These are phyloP conservation scores for Ophiostoma novo-ulmi DNA, from an alignment of 2,329 filamentous ascomycete species.

Conservation along the genomic window DNA sequence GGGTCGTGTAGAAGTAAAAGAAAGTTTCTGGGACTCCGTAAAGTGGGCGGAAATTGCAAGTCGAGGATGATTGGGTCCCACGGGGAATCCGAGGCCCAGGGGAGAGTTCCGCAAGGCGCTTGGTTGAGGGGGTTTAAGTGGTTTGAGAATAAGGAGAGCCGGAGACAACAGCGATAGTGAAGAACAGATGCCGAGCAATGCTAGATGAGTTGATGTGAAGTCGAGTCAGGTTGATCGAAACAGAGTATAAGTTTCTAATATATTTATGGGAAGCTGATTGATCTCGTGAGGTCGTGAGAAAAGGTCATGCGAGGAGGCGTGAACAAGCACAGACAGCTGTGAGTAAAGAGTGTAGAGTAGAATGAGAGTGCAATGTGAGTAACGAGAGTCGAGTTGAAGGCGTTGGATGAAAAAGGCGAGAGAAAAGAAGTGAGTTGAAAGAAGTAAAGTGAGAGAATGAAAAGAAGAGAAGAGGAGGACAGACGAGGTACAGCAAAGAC, in stretches of 20 bases:
- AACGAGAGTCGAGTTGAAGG: neutral
- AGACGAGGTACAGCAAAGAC: neutral
- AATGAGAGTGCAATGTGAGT: neutral
- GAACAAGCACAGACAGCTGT: neutral
- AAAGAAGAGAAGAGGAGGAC: neutral
- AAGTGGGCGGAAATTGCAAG: constrained; percentile 33
- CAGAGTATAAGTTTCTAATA: neutral
- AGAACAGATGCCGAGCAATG: too few species aligned
- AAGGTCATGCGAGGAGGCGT: neutral
- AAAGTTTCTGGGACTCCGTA: constrained; percentile 22
- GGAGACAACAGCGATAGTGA: neutral
- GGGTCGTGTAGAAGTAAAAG: constrained; percentile 22
- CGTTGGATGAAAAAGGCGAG: neutral
- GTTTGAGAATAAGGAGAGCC: neutral
- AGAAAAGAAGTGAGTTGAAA: neutral
- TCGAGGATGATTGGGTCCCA: constrained; percentile 32
- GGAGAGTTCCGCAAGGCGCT: constrained; percentile 25
- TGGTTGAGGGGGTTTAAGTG: constrained; percentile 22
- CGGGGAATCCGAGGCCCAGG: constrained; percentile 23
- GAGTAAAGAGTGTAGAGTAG: neutral
- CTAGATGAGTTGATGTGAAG: neutral
- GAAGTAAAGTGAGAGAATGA: constrained; percentile 7
- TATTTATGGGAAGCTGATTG: neutral
- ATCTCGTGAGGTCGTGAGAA: neutral
- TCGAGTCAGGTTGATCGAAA: neutral